These are phyloP conservation scores for Aspergillus alliaceus DNA, from an alignment of 2,329 filamentous ascomycete species.

Conservation along the genomic window DNA sequence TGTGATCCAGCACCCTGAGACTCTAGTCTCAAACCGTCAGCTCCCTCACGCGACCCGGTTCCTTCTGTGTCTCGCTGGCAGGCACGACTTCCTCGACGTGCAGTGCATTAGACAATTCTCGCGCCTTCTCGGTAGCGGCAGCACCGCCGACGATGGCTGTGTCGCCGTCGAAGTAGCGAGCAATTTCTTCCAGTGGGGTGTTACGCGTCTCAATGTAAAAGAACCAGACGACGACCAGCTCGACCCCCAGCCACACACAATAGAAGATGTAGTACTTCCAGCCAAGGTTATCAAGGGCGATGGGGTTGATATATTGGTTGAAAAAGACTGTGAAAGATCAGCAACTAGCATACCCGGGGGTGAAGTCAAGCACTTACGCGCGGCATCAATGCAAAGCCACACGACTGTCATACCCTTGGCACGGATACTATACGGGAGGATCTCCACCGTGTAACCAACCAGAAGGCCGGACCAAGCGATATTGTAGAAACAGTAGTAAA, in stretches of 20 bases:
- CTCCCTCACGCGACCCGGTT: background rate
- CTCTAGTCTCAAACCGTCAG: background rate
- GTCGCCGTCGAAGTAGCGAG: constrained; percentile 34
- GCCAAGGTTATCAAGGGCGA: constrained; percentile 31
- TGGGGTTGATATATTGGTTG: constrained; percentile 37
- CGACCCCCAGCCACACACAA: constrained; percentile 33
- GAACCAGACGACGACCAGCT: constrained; percentile 35
- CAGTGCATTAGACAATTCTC: constrained; percentile 8
- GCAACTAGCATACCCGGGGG: background rate
- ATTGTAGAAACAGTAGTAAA: constrained; percentile 45
- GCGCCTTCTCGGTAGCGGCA: constrained; percentile 21
- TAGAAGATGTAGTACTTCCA: constrained; percentile 44
- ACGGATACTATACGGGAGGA: constrained; percentile 51
- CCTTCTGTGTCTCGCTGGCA: background rate
- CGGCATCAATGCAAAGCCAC: constrained; percentile 32
- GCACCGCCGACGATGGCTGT: constrained; percentile 20
- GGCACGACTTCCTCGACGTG: constrained; percentile 2
- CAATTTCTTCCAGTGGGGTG: constrained; percentile 34
- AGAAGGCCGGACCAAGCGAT: constrained; percentile 39
- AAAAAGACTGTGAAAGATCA: constrained; percentile 28
- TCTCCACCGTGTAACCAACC: constrained; percentile 47
- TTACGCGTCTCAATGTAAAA: constrained; percentile 37
- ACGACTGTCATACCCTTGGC: constrained; percentile 48
- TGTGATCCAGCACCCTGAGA: too few relatives aligned
- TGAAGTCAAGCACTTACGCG: constrained; percentile 11